Evolutionary conservation across 2,329 filamentous ascomycete genomes (phyloP), one percentile per base, ranked within the genome.

Genomic region (Botrytis cinerea): DNA sequence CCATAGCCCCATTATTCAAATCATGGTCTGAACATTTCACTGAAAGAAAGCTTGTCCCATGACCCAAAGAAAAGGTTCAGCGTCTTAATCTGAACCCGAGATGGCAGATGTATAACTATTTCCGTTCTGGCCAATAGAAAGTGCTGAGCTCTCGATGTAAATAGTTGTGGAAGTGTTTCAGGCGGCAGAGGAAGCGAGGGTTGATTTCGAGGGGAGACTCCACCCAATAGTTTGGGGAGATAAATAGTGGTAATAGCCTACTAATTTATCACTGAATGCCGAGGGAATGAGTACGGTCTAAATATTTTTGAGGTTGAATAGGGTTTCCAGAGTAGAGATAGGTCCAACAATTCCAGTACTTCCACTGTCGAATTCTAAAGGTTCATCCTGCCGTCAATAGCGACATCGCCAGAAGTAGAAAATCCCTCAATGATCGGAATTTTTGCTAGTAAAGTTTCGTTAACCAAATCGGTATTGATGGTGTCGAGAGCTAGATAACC

Each of bases 211-310:
- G 1, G 73, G 73, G 12, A 78, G 72, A 66, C 68, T 63, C 59
- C 74, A 73, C 25, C 73, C 73, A 12, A 74, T 45, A n/a, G 48
- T 67, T 16, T 69, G 75, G 14, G 67, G 72, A n/a, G 63, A 71
- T 22, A 38, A 63, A 35, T 73, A 75, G 22, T 72, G 71, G 66
- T 71, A 75, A 32, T 75, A 76, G 1, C 74, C 74, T 35, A 45
- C 57, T 10, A 75, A 72, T 6, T 57, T 62, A 25, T 70, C 22
- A 25, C 57, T 69, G 1, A 38, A 28, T 22, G 43, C 28, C 6
- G 57, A 38, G 25, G 60, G 5, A 48, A n/a, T n/a, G 4, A 74
- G 40, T 8, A 75, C 70, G 1, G 28, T 57, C 73, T 75, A 59
- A 38, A 75, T 73, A 7, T 74, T 73, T 6, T 54, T 69, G 20